Conservation (phyloP, 345 rosid species). For the Orychophragmus violaceus region DNA sequence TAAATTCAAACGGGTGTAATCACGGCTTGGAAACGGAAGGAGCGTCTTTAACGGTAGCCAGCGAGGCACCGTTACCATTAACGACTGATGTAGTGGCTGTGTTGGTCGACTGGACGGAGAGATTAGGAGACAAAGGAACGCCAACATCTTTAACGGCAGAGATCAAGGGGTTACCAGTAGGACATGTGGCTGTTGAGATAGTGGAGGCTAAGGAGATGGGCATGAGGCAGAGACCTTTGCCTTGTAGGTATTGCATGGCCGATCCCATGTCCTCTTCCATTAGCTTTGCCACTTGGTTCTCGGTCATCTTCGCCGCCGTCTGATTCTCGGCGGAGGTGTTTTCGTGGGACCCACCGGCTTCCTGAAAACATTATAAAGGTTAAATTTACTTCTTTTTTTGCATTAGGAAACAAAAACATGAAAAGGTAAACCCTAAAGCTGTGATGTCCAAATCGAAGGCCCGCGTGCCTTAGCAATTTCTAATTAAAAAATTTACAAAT, state of each 20-base stretch:
- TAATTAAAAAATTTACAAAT: no score
- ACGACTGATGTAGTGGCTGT: background rate
- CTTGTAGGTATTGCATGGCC: conserved; percentile 96
- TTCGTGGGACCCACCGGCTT: conserved; percentile 36
- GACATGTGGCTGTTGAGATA: conserved; percentile 72
- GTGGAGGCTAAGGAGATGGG: conserved; percentile 94
- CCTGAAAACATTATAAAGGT: background rate
- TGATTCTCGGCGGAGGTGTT: conserved; percentile 28
- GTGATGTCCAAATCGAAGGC: conserved; percentile 28
- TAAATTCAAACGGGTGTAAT: conserved; percentile 12
- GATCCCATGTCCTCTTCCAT: conserved; percentile 98
- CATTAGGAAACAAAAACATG: background rate
- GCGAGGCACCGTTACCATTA: conserved; percentile 37
- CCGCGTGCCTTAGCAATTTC: conserved; percentile 75
- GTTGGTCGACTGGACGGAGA: conserved; percentile 78
- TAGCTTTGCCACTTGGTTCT: conserved; percentile 86
- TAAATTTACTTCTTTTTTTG: no score
- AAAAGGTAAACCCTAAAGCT: conserved; percentile 16
- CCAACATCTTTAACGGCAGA: conserved; percentile 33
- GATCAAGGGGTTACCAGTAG: conserved; percentile 40
- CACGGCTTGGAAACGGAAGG: conserved; percentile 27
- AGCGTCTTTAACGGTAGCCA: conserved; percentile 43
- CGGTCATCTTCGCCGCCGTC: conserved; percentile 48
- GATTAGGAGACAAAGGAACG: conserved; percentile 65
- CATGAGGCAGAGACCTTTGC: conserved; percentile 95